Base-by-base conservation (phyloP, 1,139 yeast genomes). In the Petasospora fabianii region DNA sequence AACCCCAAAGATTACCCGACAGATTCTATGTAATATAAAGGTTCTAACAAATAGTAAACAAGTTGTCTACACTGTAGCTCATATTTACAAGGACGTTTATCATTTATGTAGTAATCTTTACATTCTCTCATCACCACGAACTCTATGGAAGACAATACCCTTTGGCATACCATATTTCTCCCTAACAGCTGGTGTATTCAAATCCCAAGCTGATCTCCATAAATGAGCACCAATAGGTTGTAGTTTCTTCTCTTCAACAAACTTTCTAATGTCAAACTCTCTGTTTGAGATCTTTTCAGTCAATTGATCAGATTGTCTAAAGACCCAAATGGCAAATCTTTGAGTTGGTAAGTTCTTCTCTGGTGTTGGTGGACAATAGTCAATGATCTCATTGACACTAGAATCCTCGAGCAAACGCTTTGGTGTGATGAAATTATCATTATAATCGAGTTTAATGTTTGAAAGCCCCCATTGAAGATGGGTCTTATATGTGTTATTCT, bases 281-380 rank as follows among this genome's bases (percentile, higher is more conserved):
- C 79, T 63, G 22, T 55, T 47, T 9, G 43, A 24, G 3, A 56
- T 21, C 16, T 45, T 50, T 8, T 53, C 52, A 15, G 51, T 42
- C 14, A 59, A 50, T 26, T 58, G 57, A 13, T 45, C 41, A 10
- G 55, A 47, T 62, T 92, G 97, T 63, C 88, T 79, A 63, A 88
- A 84, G 3, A 87, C 95, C 96, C 97, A 88, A 35, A 87, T 77
- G 42, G 87, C 80, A 42, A 84, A 82, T 62, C 98, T 77, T 64
- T 92, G 97, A 24, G 69, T 68, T 22, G 84, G 84, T 7, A 84
- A 72, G 60, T 94, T 92, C 65, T 85, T 85, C 59, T 90, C 97
- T 12, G 97, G 96, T 27, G 77, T 75, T 38, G 96, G 87, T 19
- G 98, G 97, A 28, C 71, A 58, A 58, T 87, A 92, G n/a, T 75